Percentiles rank a stretch among this genome's conserved stretches.
Conservation (phyloP, 148 eudicot species). For the Fallopia convolvulus region DNA sequence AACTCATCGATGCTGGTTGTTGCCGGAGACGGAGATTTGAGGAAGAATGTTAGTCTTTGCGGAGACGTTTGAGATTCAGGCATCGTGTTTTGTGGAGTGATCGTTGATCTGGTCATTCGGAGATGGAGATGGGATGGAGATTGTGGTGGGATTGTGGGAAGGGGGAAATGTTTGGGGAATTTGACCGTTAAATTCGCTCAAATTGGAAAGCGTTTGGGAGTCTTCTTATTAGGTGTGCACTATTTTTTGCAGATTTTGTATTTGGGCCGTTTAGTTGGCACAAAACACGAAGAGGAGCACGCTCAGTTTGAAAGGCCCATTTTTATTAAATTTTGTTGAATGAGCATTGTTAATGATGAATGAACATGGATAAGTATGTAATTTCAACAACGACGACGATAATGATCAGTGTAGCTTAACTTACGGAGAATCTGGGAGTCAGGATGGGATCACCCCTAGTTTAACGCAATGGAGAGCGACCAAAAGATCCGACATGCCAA, state of each 20-base stretch:
- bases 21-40: not conserved
- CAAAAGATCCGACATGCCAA: too few species aligned
- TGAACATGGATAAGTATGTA: too few species aligned
- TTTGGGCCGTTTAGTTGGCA: not conserved
- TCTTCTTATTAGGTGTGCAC: not conserved
- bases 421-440: too few species aligned
- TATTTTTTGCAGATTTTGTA: not conserved
- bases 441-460: too few species aligned
- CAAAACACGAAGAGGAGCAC: too few species aligned
- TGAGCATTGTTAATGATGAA: too few species aligned
- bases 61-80: not conserved
- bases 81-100: not conserved
- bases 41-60: not conserved
- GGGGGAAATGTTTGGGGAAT: not conserved
- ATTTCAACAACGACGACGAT: too few species aligned
- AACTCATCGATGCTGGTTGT: constrained; percentile 30
- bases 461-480: too few species aligned
- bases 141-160: not conserved
- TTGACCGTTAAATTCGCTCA: not conserved
- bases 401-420: too few species aligned
- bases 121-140: not conserved
- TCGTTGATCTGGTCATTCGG: not conserved
- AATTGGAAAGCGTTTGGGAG: not conserved
- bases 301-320: too few species aligned
- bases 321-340: too few species aligned